Base-by-base conservation (phyloP, 139 green algal genomes). In the Limnomonas spitsbergensis region DNA sequence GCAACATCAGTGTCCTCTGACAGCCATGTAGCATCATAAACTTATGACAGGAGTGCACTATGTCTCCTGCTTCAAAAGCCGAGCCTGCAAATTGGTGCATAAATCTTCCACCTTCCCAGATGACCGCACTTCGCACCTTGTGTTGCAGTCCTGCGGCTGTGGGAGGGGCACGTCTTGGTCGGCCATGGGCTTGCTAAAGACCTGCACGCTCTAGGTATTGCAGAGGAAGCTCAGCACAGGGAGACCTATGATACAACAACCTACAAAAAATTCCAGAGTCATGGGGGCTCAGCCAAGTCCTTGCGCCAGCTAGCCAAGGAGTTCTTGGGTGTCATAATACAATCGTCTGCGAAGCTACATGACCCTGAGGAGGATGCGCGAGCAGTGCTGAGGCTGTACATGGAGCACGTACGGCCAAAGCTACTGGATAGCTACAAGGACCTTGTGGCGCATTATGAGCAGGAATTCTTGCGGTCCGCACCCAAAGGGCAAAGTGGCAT, bases 161-260 rank as follows among this genome's bases (percentile, higher is more conserved):
- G 76, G 2, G 40, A 56, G 27, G 75, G 77, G 35, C 38, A 9
- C 34, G 7, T 73, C 37, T 67, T 82, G 52, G 69, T 82, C 24
- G 77, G 77, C 1, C 77, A 82, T 53, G 77, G 77, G 6, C 42
- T 82, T 4, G 39, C 68, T 2, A 82, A 82, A 36, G 77, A 82
- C 77, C 77, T 82, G 1, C 32, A 36, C 1, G 69, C 77, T 34
- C 35, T 82, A 24, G 77, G 77, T 1, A 37, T 82, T 27, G 39
- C 42, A 1, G 37, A 37, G 24, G 24, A 34, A 4, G 26, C 69
- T 4, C 35, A 32, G 29, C n/a, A 66, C 53, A 40, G 39, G 39
- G 27, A 29, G 4, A 4, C 14, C 34, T 71, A 71, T 81, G 77
- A 81, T 26, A 81, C 77, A 2, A 81, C 76, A 39, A 70, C 77